phyloP scores from a whole-genome alignment of 768 basidiomycete genomes.

The Russula emetica region DNA sequence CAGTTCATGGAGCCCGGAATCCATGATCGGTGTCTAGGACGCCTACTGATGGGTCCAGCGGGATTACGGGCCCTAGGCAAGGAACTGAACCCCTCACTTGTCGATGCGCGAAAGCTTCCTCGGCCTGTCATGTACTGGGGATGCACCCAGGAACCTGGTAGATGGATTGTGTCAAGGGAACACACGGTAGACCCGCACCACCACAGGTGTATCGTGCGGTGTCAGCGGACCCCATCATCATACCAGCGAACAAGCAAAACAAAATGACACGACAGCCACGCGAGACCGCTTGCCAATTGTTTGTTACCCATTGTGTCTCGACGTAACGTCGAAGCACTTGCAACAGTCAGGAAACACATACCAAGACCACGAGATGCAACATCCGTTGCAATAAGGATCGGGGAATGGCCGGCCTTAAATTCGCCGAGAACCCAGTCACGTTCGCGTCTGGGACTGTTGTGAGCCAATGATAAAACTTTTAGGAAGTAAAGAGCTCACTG shows the following conservation, averaged over 20 bases:
- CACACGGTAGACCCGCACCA: slow-evolving; percentile 25
- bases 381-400: slow-evolving; percentile 97
- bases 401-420: slow-evolving; percentile 96
- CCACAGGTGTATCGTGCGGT: slow-evolving; percentile 17
- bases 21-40: slow-evolving; percentile 34
- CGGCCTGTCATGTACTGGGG: slow-evolving; percentile 37
- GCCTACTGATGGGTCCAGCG: slow-evolving; percentile 27
- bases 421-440: slow-evolving; percentile 99
- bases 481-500: slow-evolving; percentile 57
- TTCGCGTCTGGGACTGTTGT: slow-evolving; percentile 59
- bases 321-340: slow-evolving; percentile 45
- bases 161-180: slow-evolving; percentile 31
- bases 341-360: slow-evolving; percentile 58
- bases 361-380: slow-evolving; percentile 99
- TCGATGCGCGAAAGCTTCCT: slow-evolving; percentile 35
- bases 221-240: slow-evolving; percentile 27
- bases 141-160: slow-evolving; percentile 38
- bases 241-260: slow-evolving; percentile 28
- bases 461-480: background rate
- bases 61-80: slow-evolving; percentile 28
- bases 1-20: slow-evolving; percentile 43
- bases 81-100: slow-evolving; percentile 30
- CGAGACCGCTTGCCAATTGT: slow-evolving; percentile 29
- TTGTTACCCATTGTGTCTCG: slow-evolving; percentile 35
- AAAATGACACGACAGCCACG: slow-evolving; percentile 17